These are phyloP conservation scores for Physcomitrellopsis africana DNA, from an alignment of 225 moss, liverwort and hornwort genomes.

Conservation along the genomic window DNA sequence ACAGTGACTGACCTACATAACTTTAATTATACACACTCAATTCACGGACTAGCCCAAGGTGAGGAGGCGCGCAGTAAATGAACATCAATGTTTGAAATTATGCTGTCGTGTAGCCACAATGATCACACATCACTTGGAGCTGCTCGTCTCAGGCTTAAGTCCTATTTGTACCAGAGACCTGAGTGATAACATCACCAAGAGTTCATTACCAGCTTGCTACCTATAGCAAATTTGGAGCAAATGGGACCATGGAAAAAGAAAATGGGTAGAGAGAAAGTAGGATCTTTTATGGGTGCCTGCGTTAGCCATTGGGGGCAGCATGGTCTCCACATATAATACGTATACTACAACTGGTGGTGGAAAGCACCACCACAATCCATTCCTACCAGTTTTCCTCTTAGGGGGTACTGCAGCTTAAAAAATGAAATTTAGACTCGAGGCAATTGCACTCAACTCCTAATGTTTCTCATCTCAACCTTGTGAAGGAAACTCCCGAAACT, in stretches of 20 bases:
- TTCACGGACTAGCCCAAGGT: neutral
- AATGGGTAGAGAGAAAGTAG: neutral
- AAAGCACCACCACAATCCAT: constrained; percentile 28
- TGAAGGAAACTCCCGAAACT: constrained; percentile 14
- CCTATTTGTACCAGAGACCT: neutral
- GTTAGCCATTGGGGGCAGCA: neutral
- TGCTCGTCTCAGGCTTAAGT: constrained; percentile 12
- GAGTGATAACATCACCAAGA: constrained; percentile 25
- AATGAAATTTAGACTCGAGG: constrained; percentile 1
- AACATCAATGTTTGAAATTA: constrained; percentile 14
- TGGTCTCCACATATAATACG: constrained; percentile 2
- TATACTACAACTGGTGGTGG: constrained; percentile 36
- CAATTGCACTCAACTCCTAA: constrained; percentile 15
- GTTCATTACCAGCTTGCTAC: constrained; percentile 15
- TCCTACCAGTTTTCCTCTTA: constrained; percentile 22
- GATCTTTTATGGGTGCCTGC: neutral
- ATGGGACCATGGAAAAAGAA: neutral
- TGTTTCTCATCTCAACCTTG: constrained; percentile 21
- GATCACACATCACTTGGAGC: constrained; percentile 1
- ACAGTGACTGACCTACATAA: neutral
- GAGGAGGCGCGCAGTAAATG: constrained; percentile 10
- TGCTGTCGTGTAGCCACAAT: neutral
- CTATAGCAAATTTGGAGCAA: neutral
- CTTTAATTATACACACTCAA: constrained; percentile 11
- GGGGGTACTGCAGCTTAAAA: neutral